Conservation (phyloP, 371 early-diverging fungal species). For the Haplosporangium sp. region DNA sequence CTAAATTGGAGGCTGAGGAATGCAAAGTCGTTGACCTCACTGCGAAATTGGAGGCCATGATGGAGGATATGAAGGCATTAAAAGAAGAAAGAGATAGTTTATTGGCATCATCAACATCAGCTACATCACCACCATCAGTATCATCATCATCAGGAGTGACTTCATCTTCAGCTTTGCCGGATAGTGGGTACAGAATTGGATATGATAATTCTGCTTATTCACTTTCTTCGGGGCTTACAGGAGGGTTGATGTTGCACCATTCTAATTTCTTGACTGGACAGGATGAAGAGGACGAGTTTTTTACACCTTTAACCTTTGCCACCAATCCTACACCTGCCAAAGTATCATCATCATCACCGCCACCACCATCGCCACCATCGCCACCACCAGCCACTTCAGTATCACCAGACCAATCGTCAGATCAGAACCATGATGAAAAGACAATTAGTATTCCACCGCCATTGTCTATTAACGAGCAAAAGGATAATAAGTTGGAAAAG, state of each 20-base stretch:
- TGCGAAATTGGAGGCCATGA: slow-evolving; percentile 38
- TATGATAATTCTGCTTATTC: slow-evolving; percentile 49
- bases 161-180: neutral
- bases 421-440: neutral
- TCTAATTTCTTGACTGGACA: slow-evolving; percentile 28
- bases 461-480: neutral
- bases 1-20: slow-evolving; percentile 40
- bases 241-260: slow-evolving; percentile 46
- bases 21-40: slow-evolving; percentile 28
- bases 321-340: neutral
- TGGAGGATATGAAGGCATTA: slow-evolving; percentile 23
- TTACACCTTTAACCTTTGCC: neutral
- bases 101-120: neutral
- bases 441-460: neutral
- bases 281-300: slow-evolving; percentile 29
- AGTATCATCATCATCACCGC: neutral
- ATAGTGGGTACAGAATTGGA: slow-evolving; percentile 32
- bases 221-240: slow-evolving; percentile 32
- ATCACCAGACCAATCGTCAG: neutral
- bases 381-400: neutral
- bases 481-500: slow-evolving; percentile 5
- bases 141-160: neutral
- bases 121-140: neutral
- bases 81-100: slow-evolving; percentile 16
- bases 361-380: neutral